Conservation (phyloP, 108 stramenopile genomes). For the Skeletonema tropicum region DNA sequence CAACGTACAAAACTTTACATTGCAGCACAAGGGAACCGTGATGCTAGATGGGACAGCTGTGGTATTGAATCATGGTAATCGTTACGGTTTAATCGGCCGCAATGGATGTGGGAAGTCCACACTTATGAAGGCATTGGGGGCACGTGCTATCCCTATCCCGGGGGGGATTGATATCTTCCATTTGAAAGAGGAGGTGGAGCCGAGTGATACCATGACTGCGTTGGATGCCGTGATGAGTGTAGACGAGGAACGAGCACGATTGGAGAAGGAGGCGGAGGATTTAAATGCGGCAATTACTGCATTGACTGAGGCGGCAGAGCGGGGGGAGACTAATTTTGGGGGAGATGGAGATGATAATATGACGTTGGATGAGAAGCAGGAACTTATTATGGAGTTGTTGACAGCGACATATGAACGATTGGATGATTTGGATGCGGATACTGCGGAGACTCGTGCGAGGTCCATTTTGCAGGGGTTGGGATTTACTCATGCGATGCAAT, state of each 20-base stretch:
- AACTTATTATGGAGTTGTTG: slow-evolving; percentile 87
- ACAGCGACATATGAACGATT: slow-evolving; percentile 83
- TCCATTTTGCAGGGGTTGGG: slow-evolving; percentile 96
- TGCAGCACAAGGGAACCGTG: slow-evolving; percentile 91
- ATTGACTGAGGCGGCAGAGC: slow-evolving; percentile 68
- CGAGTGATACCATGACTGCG: slow-evolving; percentile 91
- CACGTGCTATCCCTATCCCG: slow-evolving; percentile 95
- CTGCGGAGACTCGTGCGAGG: slow-evolving; percentile 95
- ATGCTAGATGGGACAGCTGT: slow-evolving; percentile 94
- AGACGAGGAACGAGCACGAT: slow-evolving; percentile 87
- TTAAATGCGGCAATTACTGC: slow-evolving; percentile 83
- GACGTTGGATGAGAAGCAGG: slow-evolving; percentile 84
- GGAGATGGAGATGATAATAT: slow-evolving; percentile 52
- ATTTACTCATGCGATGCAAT: slow-evolving; percentile 93
- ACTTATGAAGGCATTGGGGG: slow-evolving; percentile 90
- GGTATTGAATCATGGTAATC: slow-evolving; percentile 96
- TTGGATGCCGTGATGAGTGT: slow-evolving; percentile 98
- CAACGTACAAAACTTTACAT: slow-evolving; percentile 92
- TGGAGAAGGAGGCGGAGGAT: slow-evolving; percentile 92
- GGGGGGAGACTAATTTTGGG: slow-evolving; percentile 26
- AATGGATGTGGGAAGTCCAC: slow-evolving; percentile 89
- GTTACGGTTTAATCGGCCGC: slow-evolving; percentile 89
- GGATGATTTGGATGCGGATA: slow-evolving; percentile 95
- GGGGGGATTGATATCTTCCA: slow-evolving; percentile 96
- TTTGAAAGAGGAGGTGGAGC: slow-evolving; percentile 94